Percentiles rank a stretch among this genome's conserved stretches.
phyloP scores from a whole-genome alignment of 2,329 filamentous ascomycete genomes.

The Pseudofabraea citricarpa region DNA sequence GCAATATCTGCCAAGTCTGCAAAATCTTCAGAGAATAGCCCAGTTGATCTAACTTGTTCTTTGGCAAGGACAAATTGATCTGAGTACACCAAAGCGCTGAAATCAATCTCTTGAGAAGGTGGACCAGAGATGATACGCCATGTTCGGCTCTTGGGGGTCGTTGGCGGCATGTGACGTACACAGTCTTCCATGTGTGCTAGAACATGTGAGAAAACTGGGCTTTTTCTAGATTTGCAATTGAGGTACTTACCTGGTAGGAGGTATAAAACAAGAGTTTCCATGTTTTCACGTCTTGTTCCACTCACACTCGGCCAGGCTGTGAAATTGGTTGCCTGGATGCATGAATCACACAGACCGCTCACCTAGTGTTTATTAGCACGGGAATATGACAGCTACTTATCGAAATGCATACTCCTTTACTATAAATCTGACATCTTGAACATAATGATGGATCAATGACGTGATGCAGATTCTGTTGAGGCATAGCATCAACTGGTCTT shows the following conservation, averaged over 20 bases:
- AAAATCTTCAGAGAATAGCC: constrained; percentile 6
- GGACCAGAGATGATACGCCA: constrained; percentile 8
- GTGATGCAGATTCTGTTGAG: background rate
- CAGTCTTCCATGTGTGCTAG: constrained; percentile 12
- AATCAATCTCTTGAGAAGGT: constrained; percentile 2
- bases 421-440: constrained; percentile 1
- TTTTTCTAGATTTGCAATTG: background rate
- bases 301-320: constrained; percentile 9
- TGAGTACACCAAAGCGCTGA: constrained; percentile 1
- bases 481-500: background rate
- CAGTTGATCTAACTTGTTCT: constrained; percentile 4
- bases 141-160: constrained; percentile 5
- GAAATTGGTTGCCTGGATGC: constrained; percentile 10
- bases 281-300: constrained; percentile 9
- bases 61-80: constrained; percentile 2
- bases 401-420: background rate
- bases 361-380: background rate
- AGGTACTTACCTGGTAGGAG: constrained; percentile 8
- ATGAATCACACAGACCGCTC: constrained; percentile 11
- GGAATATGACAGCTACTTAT: background rate
- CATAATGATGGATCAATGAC: background rate
- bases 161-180: constrained; percentile 3
- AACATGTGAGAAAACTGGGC: background rate
- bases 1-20: constrained; percentile 3
- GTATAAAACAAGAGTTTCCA: constrained; percentile 14